Evolutionary conservation across 345 rosid species (phyloP).

Genomic region (Laguncularia racemosa): DNA sequence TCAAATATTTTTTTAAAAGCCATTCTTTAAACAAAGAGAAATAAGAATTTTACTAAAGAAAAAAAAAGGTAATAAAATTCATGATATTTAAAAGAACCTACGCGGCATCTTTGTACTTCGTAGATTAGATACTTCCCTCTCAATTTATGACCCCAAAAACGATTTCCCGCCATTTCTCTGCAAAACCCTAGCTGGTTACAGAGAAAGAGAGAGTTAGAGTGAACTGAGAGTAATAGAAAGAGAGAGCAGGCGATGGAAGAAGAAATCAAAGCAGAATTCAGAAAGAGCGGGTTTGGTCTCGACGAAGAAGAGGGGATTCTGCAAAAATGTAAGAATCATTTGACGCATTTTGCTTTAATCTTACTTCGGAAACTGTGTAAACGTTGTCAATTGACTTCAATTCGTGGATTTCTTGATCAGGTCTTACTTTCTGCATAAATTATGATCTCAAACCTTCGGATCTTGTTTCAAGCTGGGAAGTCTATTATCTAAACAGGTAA

Average conservation of each 20-base stretch:
- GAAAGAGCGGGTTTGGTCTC: conserved; percentile 45
- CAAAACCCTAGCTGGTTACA: conserved; percentile 26
- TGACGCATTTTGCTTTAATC: no score
- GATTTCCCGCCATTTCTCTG: conserved; percentile 53
- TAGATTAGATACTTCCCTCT: no score
- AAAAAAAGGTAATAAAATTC: no score
- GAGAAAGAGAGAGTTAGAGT: conserved; percentile 11
- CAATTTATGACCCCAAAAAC: background rate
- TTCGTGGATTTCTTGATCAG: conserved; percentile 18
- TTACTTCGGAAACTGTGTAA: no score
- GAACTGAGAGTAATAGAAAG: background rate
- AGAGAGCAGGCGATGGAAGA: conserved; percentile 45
- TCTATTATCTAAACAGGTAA: conserved; percentile 83
- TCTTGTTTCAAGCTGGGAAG: conserved; percentile 88
- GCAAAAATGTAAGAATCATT: conserved; percentile 37
- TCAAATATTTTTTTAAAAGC: no score
- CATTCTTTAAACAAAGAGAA: no score
- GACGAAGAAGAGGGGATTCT: conserved; percentile 65
- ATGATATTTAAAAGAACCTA: no score
- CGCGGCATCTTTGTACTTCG: accelerated
- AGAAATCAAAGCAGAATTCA: conserved; percentile 63
- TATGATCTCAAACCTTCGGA: conserved; percentile 65
- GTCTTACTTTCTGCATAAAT: conserved; percentile 70
- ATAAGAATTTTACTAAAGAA: no score
- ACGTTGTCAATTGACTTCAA: no score